Percentiles rank a stretch among this genome's conserved stretches.
Evolutionary conservation across 176 grass and related monocot species (phyloP).

Genomic region (Eragrostis curvula): DNA sequence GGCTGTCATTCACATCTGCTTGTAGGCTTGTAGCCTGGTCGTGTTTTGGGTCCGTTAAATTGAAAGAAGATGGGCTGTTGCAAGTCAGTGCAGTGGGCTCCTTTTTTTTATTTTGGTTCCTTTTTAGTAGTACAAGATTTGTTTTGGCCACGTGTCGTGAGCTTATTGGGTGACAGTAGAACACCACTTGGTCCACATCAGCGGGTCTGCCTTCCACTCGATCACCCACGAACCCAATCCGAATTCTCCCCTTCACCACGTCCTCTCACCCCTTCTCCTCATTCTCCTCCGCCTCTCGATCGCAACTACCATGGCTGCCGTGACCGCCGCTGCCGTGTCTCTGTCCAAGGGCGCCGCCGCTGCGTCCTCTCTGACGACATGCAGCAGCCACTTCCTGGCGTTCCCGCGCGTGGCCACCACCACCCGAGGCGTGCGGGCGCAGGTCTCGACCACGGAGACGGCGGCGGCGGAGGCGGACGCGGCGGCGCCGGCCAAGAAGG

Average conservation of each 20-base stretch:
- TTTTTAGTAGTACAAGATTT: too few relatives aligned
- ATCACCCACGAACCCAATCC: conserved; percentile 22
- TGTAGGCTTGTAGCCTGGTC: too few relatives aligned
- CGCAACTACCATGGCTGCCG: conserved; percentile 41
- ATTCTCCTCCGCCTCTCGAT: background rate
- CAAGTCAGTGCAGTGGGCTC: too few relatives aligned
- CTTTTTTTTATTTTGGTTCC: too few relatives aligned
- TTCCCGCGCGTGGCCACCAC: conserved; percentile 23
- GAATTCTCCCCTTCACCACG: conserved; percentile 15
- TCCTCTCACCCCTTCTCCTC: background rate
- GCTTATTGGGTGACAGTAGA: background rate
- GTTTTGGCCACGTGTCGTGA: background rate
- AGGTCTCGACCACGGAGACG: conserved; percentile 62
- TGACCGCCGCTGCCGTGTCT: conserved; percentile 52
- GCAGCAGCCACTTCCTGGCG: conserved; percentile 45
- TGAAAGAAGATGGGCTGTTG: too few relatives aligned
- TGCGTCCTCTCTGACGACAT: conserved; percentile 19
- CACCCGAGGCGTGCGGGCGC: conserved; percentile 33
- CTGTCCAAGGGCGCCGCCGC: conserved; percentile 40
- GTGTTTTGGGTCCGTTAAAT: too few relatives aligned
- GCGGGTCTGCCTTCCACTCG: conserved; percentile 40
- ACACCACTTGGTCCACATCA: conserved; percentile 36
- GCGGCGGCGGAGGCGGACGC: background rate
- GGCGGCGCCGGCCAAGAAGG: conserved; percentile 45
- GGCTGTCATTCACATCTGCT: too few relatives aligned